phyloP scores from a whole-genome alignment of 192 early-diverging fungal genomes.

The Coemansia sp. region DNA sequence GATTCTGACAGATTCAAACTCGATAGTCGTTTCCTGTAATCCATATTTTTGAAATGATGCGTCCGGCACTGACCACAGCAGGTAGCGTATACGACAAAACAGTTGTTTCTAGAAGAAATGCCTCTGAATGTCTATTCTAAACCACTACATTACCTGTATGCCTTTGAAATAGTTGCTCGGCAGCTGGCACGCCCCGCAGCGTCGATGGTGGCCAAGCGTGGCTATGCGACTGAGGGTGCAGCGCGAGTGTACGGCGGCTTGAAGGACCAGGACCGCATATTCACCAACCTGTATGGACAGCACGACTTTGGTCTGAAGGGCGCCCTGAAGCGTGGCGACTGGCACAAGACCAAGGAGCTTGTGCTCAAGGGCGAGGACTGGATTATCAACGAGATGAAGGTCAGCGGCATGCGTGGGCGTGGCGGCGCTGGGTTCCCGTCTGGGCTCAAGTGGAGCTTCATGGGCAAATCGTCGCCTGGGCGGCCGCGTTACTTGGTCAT shows the following conservation, averaged over 20 bases:
- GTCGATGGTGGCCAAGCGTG: slow-evolving; percentile 8
- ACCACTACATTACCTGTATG: neutral
- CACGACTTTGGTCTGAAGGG: slow-evolving; percentile 91
- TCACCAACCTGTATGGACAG: slow-evolving; percentile 94
- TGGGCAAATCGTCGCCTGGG: slow-evolving; percentile 91
- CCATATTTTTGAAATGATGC: slow-evolving; percentile 17
- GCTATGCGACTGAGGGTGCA: slow-evolving; percentile 36
- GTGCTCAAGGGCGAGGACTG: slow-evolving; percentile 94
- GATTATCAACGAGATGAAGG: slow-evolving; percentile 98
- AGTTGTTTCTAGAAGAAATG: slow-evolving; percentile 9
- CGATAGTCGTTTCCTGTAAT: neutral
- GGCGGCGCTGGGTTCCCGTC: slow-evolving; percentile 98
- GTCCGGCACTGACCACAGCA: slow-evolving; percentile 9
- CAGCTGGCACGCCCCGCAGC: neutral
- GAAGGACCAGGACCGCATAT: slow-evolving; percentile 94
- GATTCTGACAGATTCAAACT: neutral
- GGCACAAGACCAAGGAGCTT: slow-evolving; percentile 99
- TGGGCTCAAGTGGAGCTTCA: slow-evolving; percentile 98
- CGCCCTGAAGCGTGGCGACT: slow-evolving; percentile 94
- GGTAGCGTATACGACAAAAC: slow-evolving; percentile 24
- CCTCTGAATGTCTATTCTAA: neutral
- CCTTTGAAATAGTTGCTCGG: neutral
- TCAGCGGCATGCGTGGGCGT: slow-evolving; percentile 89
- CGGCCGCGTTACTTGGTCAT: slow-evolving; percentile 94
- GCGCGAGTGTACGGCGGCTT: slow-evolving; percentile 66